phyloP scores from a whole-genome alignment of 768 basidiomycete genomes.

The Infundibulicybe gibba region DNA sequence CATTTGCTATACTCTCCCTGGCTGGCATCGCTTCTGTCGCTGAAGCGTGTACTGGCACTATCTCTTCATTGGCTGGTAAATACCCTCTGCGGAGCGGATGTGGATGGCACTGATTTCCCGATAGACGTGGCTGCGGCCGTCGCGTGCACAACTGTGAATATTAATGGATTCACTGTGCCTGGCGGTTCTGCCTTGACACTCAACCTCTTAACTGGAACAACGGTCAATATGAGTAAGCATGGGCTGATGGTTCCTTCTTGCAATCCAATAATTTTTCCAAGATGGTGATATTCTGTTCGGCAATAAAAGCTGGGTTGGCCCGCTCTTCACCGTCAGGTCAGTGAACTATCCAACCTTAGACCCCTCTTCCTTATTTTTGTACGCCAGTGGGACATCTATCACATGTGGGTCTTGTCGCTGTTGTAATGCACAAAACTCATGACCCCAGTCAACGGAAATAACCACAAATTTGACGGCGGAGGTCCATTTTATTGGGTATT shows the following conservation, averaged over 20 bases:
- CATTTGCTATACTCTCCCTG: conserved; percentile 7
- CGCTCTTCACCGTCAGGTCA: conserved; percentile 49
- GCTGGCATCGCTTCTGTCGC: conserved; percentile 11
- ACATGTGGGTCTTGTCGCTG: conserved; percentile 33
- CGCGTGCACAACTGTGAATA: conserved; percentile 53
- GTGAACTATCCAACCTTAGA: conserved; percentile 1
- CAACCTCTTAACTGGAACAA: conserved; percentile 41
- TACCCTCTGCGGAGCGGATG: neutral
- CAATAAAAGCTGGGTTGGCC: conserved; percentile 47
- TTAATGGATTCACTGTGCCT: conserved; percentile 55
- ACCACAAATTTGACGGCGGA: conserved; percentile 37
- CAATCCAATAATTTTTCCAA: conserved; percentile 14
- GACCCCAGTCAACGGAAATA: conserved; percentile 34
- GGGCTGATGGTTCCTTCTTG: neutral
- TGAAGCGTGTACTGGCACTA: conserved; percentile 45
- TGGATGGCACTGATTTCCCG: neutral
- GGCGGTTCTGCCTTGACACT: conserved; percentile 49
- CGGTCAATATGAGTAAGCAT: conserved; percentile 53
- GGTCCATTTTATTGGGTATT: conserved; percentile 42
- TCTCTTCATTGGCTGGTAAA: conserved; percentile 41
- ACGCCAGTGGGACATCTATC: conserved; percentile 39
- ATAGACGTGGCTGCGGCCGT: conserved; percentile 48
- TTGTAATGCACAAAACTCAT: neutral
- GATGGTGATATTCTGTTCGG: conserved; percentile 60
- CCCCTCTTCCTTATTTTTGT: neutral